phyloP scores from a whole-genome alignment of 2,329 filamentous ascomycete genomes.

The Beauveria sp. region DNA sequence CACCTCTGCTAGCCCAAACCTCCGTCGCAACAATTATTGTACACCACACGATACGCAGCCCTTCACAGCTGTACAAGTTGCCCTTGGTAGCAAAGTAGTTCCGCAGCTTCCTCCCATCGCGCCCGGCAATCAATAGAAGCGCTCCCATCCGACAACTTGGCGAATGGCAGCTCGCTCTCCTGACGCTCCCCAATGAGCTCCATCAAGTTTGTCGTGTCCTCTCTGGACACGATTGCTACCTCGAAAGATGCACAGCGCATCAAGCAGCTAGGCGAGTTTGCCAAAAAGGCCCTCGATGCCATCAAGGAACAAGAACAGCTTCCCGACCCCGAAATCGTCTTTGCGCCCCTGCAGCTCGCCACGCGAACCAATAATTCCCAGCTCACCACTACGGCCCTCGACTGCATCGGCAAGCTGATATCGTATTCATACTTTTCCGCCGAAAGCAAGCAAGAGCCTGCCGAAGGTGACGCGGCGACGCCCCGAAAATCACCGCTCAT shows the following conservation, averaged over 20 bases:
- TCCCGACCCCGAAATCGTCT: constrained; percentile 86
- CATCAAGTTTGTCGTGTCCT: constrained; percentile 89
- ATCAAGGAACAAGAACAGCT: constrained; percentile 80
- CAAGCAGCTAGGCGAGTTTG: constrained; percentile 74
- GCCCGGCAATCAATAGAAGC: not conserved
- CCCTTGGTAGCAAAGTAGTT: not conserved
- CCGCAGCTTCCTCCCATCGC: not conserved
- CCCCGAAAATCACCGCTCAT: constrained; percentile 62
- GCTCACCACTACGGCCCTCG: constrained; percentile 81
- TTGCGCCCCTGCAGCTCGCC: constrained; percentile 82
- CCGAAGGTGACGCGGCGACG: constrained; percentile 35
- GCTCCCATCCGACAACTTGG: not conserved
- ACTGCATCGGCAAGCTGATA: constrained; percentile 98
- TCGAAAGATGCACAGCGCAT: constrained; percentile 83
- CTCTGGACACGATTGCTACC: constrained; percentile 81
- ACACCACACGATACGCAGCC: not conserved
- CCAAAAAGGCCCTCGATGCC: constrained; percentile 72
- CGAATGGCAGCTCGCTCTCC: constrained; percentile 38
- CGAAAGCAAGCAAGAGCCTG: constrained; percentile 39
- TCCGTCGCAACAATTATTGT: not conserved
- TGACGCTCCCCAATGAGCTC: constrained; percentile 69
- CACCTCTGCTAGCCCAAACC: not conserved
- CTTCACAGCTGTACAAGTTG: not conserved
- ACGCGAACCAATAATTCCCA: constrained; percentile 79
- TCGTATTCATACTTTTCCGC: constrained; percentile 97